phyloP scores from a whole-genome alignment of 345 rosid genomes.

The Citrus sp. region DNA sequence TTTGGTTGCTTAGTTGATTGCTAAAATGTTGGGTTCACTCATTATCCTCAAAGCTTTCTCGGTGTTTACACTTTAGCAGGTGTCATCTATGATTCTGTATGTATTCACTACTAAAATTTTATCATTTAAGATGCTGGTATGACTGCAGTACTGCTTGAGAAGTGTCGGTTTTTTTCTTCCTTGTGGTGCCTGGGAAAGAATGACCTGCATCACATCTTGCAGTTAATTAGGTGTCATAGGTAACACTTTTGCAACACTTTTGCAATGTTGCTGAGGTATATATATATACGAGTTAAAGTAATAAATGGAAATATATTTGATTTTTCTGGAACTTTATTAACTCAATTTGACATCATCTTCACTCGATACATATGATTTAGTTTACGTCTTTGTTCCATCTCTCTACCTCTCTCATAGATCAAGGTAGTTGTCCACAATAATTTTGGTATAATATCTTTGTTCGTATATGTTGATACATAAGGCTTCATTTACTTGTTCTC shows the following conservation, averaged over 20 bases:
- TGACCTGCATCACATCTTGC: background rate
- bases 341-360: background rate
- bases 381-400: background rate
- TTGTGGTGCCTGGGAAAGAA: background rate
- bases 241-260: background rate
- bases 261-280: background rate
- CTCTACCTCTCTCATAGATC: background rate
- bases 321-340: background rate
- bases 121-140: background rate
- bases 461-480: background rate
- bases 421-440: background rate
- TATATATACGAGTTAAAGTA: background rate
- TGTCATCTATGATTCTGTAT: background rate
- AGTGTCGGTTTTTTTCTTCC: background rate
- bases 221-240: background rate
- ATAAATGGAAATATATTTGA: background rate
- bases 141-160: background rate
- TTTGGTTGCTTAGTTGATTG: background rate
- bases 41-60: background rate
- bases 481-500: conserved; percentile 6
- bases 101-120: background rate
- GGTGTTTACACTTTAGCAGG: background rate
- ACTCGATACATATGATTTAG: background rate
- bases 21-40: background rate
- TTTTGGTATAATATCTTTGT: background rate